Conservation (phyloP, 1,284 basidiomycete genomes). For the Marasmius oreades region DNA sequence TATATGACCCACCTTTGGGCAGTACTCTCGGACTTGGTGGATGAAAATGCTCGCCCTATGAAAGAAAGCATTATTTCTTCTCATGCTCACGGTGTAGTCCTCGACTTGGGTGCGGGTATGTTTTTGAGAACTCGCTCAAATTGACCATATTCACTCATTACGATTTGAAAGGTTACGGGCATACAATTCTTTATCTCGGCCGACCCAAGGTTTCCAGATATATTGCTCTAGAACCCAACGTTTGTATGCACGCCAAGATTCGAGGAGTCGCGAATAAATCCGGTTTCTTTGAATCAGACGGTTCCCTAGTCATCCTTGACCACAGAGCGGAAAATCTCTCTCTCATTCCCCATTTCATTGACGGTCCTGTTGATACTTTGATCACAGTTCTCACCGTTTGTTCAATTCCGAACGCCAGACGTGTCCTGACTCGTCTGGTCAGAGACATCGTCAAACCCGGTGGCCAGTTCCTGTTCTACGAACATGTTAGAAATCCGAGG, state of each 20-base stretch:
- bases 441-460: conserved; percentile 39
- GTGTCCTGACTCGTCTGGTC: conserved; percentile 31
- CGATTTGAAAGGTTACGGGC: conserved; percentile 32
- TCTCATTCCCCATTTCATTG: conserved; percentile 33
- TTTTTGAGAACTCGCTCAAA: background rate
- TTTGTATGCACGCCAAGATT: conserved; percentile 55
- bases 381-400: conserved; percentile 46
- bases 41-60: conserved; percentile 35
- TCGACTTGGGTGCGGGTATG: conserved; percentile 69
- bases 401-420: conserved; percentile 37
- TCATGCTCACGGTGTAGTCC: conserved; percentile 56
- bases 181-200: conserved; percentile 58
- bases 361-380: conserved; percentile 38
- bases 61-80: conserved; percentile 51
- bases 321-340: conserved; percentile 42
- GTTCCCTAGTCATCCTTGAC: conserved; percentile 34
- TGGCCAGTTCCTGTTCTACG: conserved; percentile 45
- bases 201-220: conserved; percentile 53
- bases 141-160: background rate
- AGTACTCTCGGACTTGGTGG: conserved; percentile 44
- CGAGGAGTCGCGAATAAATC: conserved; percentile 40
- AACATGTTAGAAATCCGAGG: conserved; percentile 41
- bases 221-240: conserved; percentile 67
- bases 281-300: conserved; percentile 51
- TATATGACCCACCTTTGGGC: conserved; percentile 44